Percentiles rank a stretch among this genome's conserved stretches.
These are phyloP conservation scores for Yamadazyma sp. DNA, from an alignment of 1,139 yeast genomes.

Conservation along the genomic window DNA sequence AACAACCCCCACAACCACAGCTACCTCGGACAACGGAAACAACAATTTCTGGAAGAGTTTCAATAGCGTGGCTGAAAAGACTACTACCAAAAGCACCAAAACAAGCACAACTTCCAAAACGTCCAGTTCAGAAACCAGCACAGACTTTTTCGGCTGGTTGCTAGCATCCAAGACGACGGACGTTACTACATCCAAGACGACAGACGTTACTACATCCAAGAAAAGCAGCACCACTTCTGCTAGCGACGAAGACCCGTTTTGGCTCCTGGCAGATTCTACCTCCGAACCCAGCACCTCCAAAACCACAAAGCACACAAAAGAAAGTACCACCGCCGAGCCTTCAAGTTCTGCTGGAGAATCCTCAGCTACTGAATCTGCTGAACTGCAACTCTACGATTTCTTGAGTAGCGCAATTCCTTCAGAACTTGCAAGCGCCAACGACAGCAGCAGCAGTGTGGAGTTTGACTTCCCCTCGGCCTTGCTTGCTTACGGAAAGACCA, in stretches of 20 bases:
- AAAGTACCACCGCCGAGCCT: neutral
- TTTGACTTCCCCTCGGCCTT: slow-evolving; percentile 9
- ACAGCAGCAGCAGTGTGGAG: neutral
- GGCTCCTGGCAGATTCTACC: too few species aligned
- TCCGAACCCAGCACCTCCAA: neutral
- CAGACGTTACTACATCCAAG: too few species aligned
- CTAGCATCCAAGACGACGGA: too few species aligned
- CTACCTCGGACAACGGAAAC: neutral
- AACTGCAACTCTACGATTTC: neutral
- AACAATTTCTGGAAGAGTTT: slow-evolving; percentile 12
- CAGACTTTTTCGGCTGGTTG: neutral
- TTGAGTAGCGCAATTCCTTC: neutral
- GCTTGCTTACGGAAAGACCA: slow-evolving; percentile 9
- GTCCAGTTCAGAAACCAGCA: neutral
- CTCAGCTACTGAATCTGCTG: neutral
- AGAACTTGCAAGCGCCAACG: neutral
- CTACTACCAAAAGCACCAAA: neutral
- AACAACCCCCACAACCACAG: slow-evolving; percentile 1
- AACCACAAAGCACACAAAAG: neutral
- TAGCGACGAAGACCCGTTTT: neutral
- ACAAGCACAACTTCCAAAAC: too few species aligned
- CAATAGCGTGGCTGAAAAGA: neutral
- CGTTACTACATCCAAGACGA: too few species aligned
- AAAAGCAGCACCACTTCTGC: neutral
- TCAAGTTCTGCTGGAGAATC: too few species aligned